Evolutionary conservation across 805 yeast genomes (phyloP), one percentile per base, ranked within the genome.

Genomic region (Cyberlindnera samutprakarnensis): DNA sequence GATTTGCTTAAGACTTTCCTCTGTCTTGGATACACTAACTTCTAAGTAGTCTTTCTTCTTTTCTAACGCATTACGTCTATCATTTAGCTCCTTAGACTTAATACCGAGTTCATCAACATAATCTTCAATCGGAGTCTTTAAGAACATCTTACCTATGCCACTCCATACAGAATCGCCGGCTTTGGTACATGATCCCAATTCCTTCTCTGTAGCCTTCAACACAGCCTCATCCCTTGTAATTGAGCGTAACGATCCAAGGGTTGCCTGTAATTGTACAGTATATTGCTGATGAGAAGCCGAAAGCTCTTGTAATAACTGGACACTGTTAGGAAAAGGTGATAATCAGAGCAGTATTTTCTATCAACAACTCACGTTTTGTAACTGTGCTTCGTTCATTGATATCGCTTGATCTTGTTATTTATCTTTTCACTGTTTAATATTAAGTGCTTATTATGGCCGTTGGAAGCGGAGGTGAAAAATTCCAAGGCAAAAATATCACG

Each of bases 111-210:
- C 66, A 10, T 53, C 47, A 28, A 68, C 53, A 55, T 83, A 82
- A 4, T 61, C 56, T 4, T 53, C 46, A 3, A 62, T 61, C 18
- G 64, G 62, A 5, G 65, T 65, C 15, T 50, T 28, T 8, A 80
- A 57, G 52, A 80, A 82, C 19, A 85, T 72, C 56, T 80, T 81
- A 18, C 96, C 96, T 22, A 84, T 72, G 5, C 94, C 84, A 51
- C 83, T 74, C 92, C 94, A 87, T 5, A 87, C 88, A 7, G 51
- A 51, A 8, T 71, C 68, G 14, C 61, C 61, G 8, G 61, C 65
- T 2, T 42, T 38, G 11, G 68, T 58, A 18, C 38, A 43, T 17
- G 45, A 50, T 30, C 43, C 47, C 30, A 86, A 61, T 42, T 80
- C 82, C 21, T 65, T 51, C 21, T 66, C 57, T 7, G 94, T 79